Evolutionary conservation across 371 early-diverging fungal genomes (phyloP).

Genomic region (Mucor circinelloides): DNA sequence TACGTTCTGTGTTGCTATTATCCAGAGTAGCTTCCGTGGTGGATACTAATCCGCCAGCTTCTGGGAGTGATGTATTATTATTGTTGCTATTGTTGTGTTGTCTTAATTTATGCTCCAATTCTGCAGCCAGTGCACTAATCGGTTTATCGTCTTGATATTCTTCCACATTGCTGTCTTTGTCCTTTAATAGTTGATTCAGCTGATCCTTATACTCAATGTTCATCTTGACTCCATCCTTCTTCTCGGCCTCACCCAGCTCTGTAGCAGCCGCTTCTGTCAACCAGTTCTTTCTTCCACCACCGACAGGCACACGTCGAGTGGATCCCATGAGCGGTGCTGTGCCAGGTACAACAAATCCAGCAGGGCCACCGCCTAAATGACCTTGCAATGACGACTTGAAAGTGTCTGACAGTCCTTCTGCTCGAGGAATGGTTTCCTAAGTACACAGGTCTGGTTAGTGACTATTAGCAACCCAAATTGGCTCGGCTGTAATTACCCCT

Average conservation of each 20-base stretch:
- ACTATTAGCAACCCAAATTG: no score
- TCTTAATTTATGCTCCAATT: conserved; percentile 31
- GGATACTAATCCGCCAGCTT: neutral
- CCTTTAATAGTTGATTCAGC: conserved; percentile 16
- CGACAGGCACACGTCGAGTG: conserved; percentile 34
- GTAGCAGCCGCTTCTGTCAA: conserved; percentile 12
- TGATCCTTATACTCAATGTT: conserved; percentile 23
- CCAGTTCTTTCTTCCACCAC: conserved; percentile 19
- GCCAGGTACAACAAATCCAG: conserved; percentile 49
- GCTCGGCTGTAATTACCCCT: neutral
- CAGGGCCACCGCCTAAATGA: conserved; percentile 36
- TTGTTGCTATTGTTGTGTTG: conserved; percentile 9
- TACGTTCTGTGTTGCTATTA: neutral
- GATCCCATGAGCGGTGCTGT: conserved; percentile 46
- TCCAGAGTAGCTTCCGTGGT: neutral
- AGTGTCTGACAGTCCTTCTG: conserved; percentile 43
- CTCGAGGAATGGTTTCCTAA: conserved; percentile 38
- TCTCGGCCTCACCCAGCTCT: neutral
- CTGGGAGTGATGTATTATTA: neutral
- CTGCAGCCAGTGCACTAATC: conserved; percentile 42
- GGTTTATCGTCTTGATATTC: conserved; percentile 36
- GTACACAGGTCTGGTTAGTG: neutral
- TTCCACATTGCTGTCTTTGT: neutral
- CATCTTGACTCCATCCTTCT: conserved; percentile 20
- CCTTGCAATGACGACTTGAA: conserved; percentile 42